Percentiles rank a stretch among this genome's conserved stretches.
These are phyloP conservation scores for Collybia mongolica DNA, from an alignment of 768 basidiomycete species.

Conservation along the genomic window DNA sequence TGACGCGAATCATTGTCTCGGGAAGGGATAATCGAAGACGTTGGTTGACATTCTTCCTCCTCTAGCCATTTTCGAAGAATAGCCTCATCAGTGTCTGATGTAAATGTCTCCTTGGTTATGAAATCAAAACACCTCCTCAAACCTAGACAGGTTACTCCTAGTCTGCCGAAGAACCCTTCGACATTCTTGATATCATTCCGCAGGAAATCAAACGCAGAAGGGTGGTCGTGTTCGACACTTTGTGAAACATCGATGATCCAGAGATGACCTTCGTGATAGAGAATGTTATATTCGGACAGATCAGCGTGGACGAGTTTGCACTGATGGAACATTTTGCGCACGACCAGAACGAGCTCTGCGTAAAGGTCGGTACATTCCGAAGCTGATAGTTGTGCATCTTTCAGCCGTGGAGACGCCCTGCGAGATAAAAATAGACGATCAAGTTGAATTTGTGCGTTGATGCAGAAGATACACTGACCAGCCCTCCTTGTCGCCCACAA, in stretches of 20 bases:
- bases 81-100: conserved; percentile 20
- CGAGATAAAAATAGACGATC: neutral
- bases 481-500: conserved; percentile 78
- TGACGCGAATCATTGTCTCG: neutral
- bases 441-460: conserved; percentile 2
- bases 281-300: conserved; percentile 96
- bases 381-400: conserved; percentile 68
- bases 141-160: conserved; percentile 76
- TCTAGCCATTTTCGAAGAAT: conserved; percentile 49
- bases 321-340: conserved; percentile 82
- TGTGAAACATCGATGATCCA: conserved; percentile 98
- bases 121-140: conserved; percentile 87
- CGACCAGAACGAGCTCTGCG: conserved; percentile 70
- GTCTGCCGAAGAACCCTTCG: conserved; percentile 85
- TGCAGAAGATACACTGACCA: conserved; percentile 52
- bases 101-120: conserved; percentile 59
- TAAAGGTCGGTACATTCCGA: conserved; percentile 64
- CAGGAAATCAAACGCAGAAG: conserved; percentile 93
- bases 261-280: conserved; percentile 79
- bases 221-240: conserved; percentile 98
- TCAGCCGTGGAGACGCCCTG: conserved; percentile 92
- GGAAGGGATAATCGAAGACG: neutral
- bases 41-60: conserved; percentile 20
- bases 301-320: conserved; percentile 98
- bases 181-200: conserved; percentile 89